Evolutionary conservation across 768 basidiomycete genomes (phyloP).

Genomic region (Suillus paluster): DNA sequence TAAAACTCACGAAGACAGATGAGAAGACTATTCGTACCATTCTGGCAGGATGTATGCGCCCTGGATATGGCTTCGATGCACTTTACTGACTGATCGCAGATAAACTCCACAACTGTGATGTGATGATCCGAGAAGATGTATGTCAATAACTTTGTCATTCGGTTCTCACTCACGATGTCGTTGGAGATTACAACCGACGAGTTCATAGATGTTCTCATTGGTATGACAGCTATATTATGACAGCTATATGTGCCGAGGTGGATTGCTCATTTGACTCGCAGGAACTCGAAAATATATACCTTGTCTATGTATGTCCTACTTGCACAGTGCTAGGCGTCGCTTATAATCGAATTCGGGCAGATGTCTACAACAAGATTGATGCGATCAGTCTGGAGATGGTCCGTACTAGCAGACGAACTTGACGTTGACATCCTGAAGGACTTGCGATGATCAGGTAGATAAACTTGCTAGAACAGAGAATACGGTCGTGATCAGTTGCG

Average conservation of each 20-base stretch:
- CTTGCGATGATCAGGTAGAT: conserved; percentile 50
- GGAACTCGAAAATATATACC: conserved; percentile 95
- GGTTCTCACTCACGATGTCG: conserved; percentile 9
- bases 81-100: conserved; percentile 46
- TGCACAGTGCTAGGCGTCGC: background rate
- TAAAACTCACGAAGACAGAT: conserved; percentile 92
- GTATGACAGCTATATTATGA: conserved; percentile 44
- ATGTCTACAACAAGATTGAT: conserved; percentile 98
- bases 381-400: conserved; percentile 78
- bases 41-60: conserved; percentile 76
- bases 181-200: conserved; percentile 86
- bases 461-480: conserved; percentile 81
- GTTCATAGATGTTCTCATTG: conserved; percentile 98
- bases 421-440: background rate
- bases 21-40: conserved; percentile 95
- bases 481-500: conserved; percentile 95
- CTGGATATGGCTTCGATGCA: background rate
- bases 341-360: conserved; percentile 41
- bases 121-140: conserved; percentile 99
- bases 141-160: conserved; percentile 23
- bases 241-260: background rate
- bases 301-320: conserved; percentile 71
- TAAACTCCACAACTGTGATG: conserved; percentile 92
- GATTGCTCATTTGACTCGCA: conserved; percentile 27
- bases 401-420: background rate